A percentile compares a stretch with the other conserved stretches of the same genome.
Conservation (phyloP, 768 basidiomycete genomes). For the Suillus discolor region DNA sequence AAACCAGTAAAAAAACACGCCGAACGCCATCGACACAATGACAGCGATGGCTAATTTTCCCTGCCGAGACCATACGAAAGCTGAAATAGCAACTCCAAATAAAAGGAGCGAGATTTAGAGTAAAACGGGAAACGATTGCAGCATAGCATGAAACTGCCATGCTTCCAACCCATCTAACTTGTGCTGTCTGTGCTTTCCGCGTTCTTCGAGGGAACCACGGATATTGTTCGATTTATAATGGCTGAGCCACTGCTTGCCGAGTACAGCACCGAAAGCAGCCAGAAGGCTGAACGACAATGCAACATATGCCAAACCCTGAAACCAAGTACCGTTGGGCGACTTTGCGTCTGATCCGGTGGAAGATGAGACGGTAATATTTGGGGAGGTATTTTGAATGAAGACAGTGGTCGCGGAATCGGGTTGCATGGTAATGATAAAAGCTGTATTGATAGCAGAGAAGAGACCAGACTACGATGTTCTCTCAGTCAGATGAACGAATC, state of each 20-base stretch:
- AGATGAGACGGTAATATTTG: constrained; percentile 3
- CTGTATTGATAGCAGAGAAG: too few relatives aligned
- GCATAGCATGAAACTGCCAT: constrained; percentile 1
- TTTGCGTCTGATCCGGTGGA: neutral
- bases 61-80: too few relatives aligned
- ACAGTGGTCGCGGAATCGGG: constrained; percentile 5
- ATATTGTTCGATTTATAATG: constrained; percentile 14
- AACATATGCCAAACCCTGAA: constrained; percentile 21
- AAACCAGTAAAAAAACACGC: too few relatives aligned
- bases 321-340: constrained; percentile 7
- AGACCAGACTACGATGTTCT: too few relatives aligned
- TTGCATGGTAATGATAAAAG: constrained; percentile 2
- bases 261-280: constrained; percentile 23
- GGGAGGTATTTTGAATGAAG: constrained; percentile 10
- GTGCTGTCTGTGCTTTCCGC: constrained; percentile 4
- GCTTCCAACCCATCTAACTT: constrained; percentile 4
- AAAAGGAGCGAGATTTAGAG: constrained; percentile 13
- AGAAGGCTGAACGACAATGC: constrained; percentile 24
- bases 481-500: too few relatives aligned
- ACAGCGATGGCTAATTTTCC: too few relatives aligned
- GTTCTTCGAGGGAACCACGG: constrained; percentile 11
- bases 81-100: too few relatives aligned
- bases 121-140: constrained; percentile 9
- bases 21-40: too few relatives aligned
- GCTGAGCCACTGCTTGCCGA: constrained; percentile 20